phyloP scores from a whole-genome alignment of 2,329 filamentous ascomycete species.

The Cryphonectria nitschkei region DNA sequence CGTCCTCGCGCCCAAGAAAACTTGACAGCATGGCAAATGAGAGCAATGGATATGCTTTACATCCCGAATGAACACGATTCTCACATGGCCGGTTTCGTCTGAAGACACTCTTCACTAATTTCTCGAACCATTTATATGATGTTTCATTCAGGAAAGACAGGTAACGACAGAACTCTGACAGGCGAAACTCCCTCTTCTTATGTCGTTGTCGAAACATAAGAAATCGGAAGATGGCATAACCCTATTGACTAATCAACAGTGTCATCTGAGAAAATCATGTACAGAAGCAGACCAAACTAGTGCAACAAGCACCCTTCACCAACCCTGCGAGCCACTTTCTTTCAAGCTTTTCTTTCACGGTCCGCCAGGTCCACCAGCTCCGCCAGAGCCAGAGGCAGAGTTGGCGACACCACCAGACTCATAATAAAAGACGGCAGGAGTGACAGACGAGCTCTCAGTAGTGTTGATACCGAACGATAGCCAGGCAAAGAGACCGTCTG shows the following conservation, averaged over 20 bases:
- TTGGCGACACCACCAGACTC: conserved; percentile 23
- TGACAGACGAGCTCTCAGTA: conserved; percentile 32
- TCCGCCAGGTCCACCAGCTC: not conserved
- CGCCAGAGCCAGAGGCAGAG: not conserved
- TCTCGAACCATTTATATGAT: not conserved
- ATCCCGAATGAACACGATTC: not conserved
- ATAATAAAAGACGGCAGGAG: conserved; percentile 34
- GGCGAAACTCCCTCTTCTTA: not conserved
- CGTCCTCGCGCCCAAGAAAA: conserved; percentile 39
- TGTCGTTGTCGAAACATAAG: not conserved
- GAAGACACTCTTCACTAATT: not conserved
- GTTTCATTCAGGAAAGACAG: not conserved
- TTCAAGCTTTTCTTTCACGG: not conserved
- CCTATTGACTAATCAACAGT: not conserved
- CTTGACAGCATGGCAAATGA: not conserved
- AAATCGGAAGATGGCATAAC: not conserved
- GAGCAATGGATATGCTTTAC: not conserved
- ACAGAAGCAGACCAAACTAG: not conserved
- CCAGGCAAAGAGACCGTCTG: conserved; percentile 37
- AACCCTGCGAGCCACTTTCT: not conserved
- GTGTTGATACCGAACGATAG: conserved; percentile 38
- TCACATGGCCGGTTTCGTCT: not conserved
- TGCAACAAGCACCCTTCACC: not conserved
- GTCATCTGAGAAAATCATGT: not conserved
- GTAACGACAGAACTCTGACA: not conserved